These are phyloP conservation scores for Komagataella phaffii DNA, from an alignment of 805 yeast species.

Conservation along the genomic window DNA sequence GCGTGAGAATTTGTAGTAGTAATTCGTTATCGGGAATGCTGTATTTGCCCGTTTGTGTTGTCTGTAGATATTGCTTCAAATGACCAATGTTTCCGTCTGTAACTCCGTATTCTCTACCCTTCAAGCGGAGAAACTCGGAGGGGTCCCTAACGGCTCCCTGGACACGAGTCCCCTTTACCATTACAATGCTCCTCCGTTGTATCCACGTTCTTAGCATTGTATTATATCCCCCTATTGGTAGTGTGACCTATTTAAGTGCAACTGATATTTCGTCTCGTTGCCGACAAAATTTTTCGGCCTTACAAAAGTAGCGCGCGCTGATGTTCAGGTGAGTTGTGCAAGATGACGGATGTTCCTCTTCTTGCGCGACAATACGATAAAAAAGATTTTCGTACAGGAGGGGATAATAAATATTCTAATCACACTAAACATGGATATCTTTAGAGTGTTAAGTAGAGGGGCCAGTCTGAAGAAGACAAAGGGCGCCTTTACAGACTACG, in stretches of 20 bases:
- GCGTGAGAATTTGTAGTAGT: conserved; percentile 75
- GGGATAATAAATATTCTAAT: conserved; percentile 3
- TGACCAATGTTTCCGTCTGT: conserved; percentile 32
- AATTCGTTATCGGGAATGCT: conserved; percentile 45
- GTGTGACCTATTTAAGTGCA: not conserved
- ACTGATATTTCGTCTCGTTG: conserved; percentile 1
- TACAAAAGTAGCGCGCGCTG: not conserved
- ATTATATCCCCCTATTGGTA: not conserved
- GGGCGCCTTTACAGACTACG: conserved; percentile 26
- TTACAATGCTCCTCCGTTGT: conserved; percentile 12
- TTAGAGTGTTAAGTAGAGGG: conserved; percentile 74
- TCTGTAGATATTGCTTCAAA: conserved; percentile 31
- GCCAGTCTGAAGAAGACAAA: conserved; percentile 59
- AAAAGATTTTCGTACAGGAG: conserved; percentile 1
- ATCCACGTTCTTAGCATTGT: not conserved
- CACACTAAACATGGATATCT: conserved; percentile 62
- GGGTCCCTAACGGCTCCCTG: conserved; percentile 66
- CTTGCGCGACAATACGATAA: conserved; percentile 6
- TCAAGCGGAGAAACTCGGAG: conserved; percentile 36
- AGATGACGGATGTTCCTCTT: conserved; percentile 9
- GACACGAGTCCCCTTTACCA: conserved; percentile 42
- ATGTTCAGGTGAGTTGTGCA: not conserved
- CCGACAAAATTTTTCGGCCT: not conserved
- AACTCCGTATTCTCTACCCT: conserved; percentile 41
- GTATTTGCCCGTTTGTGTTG: conserved; percentile 22